Evolutionary conservation across 768 basidiomycete species (phyloP).

Genomic region (Boletus rex-veris): DNA sequence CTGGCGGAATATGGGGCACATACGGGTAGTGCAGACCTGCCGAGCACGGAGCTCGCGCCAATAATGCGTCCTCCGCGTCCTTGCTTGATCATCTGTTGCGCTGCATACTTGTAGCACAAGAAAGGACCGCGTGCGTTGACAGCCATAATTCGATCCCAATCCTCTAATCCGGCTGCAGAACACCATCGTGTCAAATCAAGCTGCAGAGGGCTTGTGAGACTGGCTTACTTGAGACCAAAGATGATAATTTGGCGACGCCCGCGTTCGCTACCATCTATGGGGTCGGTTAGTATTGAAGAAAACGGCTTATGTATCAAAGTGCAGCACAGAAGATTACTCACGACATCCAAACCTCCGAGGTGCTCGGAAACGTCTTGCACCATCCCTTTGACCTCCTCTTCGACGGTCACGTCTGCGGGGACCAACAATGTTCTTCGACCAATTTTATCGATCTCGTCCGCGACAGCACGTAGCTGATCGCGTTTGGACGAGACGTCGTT

Average conservation of each 20-base stretch:
- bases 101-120: conserved; percentile 62
- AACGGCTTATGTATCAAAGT: neutral
- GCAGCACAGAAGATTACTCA: conserved; percentile 10
- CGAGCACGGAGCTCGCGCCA: conserved; percentile 26
- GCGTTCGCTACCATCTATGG: conserved; percentile 15
- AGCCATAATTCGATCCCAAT: conserved; percentile 38
- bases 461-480: neutral
- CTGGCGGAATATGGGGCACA: conserved; percentile 26
- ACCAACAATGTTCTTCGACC: conserved; percentile 18
- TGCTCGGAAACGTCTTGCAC: conserved; percentile 29
- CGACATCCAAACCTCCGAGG: conserved; percentile 45
- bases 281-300: neutral
- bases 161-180: neutral
- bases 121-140: conserved; percentile 56
- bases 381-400: conserved; percentile 40
- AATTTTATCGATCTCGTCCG: neutral
- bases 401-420: conserved; percentile 39
- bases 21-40: neutral
- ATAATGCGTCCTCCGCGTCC: conserved; percentile 53
- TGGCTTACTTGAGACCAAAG: neutral
- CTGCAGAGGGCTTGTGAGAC: too few species aligned
- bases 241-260: neutral
- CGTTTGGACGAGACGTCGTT: neutral
- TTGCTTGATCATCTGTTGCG: conserved; percentile 54
- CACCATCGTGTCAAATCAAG: neutral